Evolutionary conservation across 1,284 basidiomycete species (phyloP), one percentile per base, ranked within the genome.

Genomic region (Melampsora larici-populina): DNA sequence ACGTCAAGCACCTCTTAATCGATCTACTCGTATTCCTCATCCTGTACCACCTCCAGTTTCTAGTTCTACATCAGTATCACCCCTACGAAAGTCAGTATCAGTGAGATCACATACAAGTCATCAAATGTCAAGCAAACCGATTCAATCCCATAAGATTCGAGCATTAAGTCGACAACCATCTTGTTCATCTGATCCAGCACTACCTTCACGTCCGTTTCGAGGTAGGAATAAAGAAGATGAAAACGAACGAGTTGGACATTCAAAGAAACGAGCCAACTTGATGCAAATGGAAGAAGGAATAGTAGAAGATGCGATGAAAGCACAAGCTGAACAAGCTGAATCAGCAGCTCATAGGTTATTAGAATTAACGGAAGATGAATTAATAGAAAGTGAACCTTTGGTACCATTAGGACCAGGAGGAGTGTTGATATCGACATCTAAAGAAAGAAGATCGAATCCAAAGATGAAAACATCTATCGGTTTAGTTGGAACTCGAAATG

Each of bases 241-340:
- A 72, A 36, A 79, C 79, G 24, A 70, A 76, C 33, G 63, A 78
- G 0, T 40, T 76, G 9, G 81, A 84, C 29, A 92, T 91, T 85
- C 92, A 92, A 84, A 88, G 87, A 71, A 92, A 90, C 80, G 86
- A 43, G 55, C 29, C 7, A 29, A 72, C 60, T 65, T 75, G 60
- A 66, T 64, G 63, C 75, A 60, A 43, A 58, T 49, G 72, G 75
- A 60, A 60, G 87, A 88, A 79, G 87, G 87, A 7, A 86, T 91
- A 18, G 88, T 93, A 0, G 92, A 94, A 81, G 92, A 94, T 82
- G 91, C 90, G 43, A 85, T 93, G 80, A 88, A 89, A 64, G 92
- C 91, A 1, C 89, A 92, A 78, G 93, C 92, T 2, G 91, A 91
- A 80, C 93, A 94, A 82, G 93, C 92, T 0, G 90, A 93, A 82